Base-by-base conservation (phyloP, 768 basidiomycete genomes). In the Lentinula raphanica region DNA sequence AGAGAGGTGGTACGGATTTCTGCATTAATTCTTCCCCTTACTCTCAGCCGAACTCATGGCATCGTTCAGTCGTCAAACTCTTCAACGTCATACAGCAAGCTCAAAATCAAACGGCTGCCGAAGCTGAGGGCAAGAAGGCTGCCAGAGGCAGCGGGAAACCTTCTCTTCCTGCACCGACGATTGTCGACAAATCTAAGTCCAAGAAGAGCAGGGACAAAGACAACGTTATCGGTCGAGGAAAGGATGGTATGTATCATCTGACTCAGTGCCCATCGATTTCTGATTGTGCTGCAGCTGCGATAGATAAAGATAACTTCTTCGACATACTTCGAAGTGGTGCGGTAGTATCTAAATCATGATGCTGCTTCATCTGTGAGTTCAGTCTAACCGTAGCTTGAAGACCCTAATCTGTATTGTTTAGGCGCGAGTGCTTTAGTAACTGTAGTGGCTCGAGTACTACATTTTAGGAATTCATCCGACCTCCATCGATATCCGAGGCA, bases 31-130 rank as follows among this genome's bases (percentile, higher is more conserved):
- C 39, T 29, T 12, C 36, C 56, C 44, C 11, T 17, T 25, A 35
- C 15, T 11, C n/a, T 27, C 17, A 35, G 8, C 5, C 25, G 17
- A n/a, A 13, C 19, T 38, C 36, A 39, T 15, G 11, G 11, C 39
- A 25, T 38, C 21, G 8, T 13, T 19, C 36, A 82, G 92, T 94
- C 46, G 90, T 94, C n/a, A 85, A 88, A 66, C 74, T 94, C 15
- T 94, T 94, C 75, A 94, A 94, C 64, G 84, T 81, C 3, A 89
- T 94, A 49, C 92, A 93, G 61, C 88, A 90, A 62, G 86, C 90
- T 19, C 92, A 94, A 64, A 74, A 78, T 27, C 79, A 78, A 12
- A 75, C 81, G 1, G 68, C 78, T 9, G 76, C 69, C 5, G 79
- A 79, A 11, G 79, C 76, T 23, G 84, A 85, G 65, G 80, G 83